These are phyloP conservation scores for Salix viminalis DNA, from an alignment of 345 rosid genomes.

Conservation along the genomic window DNA sequence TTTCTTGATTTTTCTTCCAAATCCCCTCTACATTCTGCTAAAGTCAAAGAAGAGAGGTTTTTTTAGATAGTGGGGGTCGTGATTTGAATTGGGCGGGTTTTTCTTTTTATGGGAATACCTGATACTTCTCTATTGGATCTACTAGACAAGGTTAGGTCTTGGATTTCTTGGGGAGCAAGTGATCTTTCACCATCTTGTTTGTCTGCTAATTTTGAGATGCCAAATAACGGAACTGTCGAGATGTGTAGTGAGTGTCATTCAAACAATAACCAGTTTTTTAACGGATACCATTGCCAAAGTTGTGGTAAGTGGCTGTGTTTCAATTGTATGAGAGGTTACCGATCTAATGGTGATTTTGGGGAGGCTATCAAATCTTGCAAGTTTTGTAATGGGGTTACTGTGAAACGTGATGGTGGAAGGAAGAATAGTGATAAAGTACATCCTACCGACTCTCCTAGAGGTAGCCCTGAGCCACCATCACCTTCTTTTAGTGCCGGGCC, in stretches of 20 bases:
- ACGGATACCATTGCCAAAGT: conserved; percentile 50
- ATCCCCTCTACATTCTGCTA: background rate
- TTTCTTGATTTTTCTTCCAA: background rate
- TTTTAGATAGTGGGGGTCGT: background rate
- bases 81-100: conserved; percentile 11
- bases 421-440: conserved; percentile 69
- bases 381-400: conserved; percentile 46
- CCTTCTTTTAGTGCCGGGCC: conserved; percentile 41
- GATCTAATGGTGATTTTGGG: conserved; percentile 18
- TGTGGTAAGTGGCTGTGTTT: conserved; percentile 62
- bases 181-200: conserved; percentile 36
- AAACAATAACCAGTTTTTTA: conserved; percentile 24
- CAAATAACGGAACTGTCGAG: conserved; percentile 25
- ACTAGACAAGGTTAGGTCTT: conserved; percentile 62
- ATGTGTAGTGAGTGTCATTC: conserved; percentile 51
- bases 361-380: conserved; percentile 46
- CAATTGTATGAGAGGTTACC: conserved; percentile 34
- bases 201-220: conserved; percentile 43
- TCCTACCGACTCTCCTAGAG: conserved; percentile 52
- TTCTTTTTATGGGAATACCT: conserved; percentile 66
- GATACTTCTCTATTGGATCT: conserved; percentile 71
- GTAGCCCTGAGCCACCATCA: conserved; percentile 64
- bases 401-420: conserved; percentile 38
- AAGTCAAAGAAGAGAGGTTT: background rate
- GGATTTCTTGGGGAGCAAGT: conserved; percentile 61